Base-by-base conservation (phyloP, 2,329 filamentous ascomycete species). In the Lecanicillium sp. region DNA sequence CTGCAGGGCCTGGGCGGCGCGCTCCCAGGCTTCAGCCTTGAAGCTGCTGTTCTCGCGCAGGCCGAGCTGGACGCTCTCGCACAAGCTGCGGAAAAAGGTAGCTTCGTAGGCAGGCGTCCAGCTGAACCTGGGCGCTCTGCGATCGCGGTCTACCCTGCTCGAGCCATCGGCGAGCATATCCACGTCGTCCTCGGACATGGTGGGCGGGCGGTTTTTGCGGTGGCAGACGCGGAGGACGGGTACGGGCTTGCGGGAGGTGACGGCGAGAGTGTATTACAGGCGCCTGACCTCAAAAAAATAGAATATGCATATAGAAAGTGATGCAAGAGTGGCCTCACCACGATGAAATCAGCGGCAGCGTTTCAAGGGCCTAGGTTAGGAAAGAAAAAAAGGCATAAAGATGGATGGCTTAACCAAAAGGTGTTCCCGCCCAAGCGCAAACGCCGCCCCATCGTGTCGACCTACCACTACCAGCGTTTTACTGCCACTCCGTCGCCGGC, bases 1-100 rank as follows among this genome's bases (percentile, higher is more conserved):
- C 56, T 71, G 67, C 39, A 78, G 57, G 22, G 71, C 72, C 33
- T 64, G 59, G 40, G 68, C 66, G 33, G 74, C 74, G 46, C 71
- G 70, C 41, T 77, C 71, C 74, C 74, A 78, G 2, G 73, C 74
- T 50, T 76, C 73, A 14, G 69, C 63, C 56, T 78, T 78, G 64
- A 78, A 78, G 60, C 70, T 76, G 56, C 72, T 72, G 47, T 72
- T 72, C 48, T 75, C 71, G 46, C 68, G 65, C 41, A 74, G 63
- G 44, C 73, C 73, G 32, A 75, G 60, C 50, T 68, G 64, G 47
- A 78, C 74, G 27, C 72, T 75, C 47, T 78, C 70, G 59, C 72
- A 75, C 5, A 78, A 65, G 35, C 73, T 78, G 39, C 67, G 64
- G 57, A 78, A 78, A 55, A 78, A 78, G 41, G 74, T 78, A 38